Conservation (phyloP, 768 basidiomycete species). For the Lentinula boryana region DNA sequence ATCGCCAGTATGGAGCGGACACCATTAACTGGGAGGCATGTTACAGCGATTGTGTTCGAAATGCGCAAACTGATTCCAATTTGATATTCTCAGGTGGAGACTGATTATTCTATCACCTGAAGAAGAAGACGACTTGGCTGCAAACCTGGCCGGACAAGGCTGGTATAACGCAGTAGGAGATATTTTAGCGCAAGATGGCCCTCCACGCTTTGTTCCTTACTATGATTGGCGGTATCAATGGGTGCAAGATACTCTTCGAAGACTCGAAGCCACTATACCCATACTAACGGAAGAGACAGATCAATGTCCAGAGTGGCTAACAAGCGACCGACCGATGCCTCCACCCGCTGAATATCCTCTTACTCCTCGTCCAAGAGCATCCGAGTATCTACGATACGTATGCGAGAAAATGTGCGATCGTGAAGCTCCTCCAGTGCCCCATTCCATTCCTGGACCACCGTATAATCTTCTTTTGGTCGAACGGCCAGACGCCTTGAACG, state of each 20-base stretch:
- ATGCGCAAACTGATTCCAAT: not conserved
- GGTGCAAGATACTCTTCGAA: slow-evolving; percentile 75
- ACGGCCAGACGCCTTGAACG: slow-evolving; percentile 77
- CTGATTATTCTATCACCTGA: slow-evolving; percentile 87
- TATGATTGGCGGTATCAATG: slow-evolving; percentile 89
- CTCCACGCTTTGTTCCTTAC: slow-evolving; percentile 57
- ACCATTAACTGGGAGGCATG: slow-evolving; percentile 81
- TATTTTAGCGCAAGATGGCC: slow-evolving; percentile 63
- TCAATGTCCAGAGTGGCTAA: slow-evolving; percentile 50
- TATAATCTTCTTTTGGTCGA: slow-evolving; percentile 91
- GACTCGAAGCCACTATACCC: slow-evolving; percentile 72
- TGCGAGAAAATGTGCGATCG: slow-evolving; percentile 45
- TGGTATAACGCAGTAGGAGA: slow-evolving; percentile 84
- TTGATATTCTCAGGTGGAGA: slow-evolving; percentile 56
- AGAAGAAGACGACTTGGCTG: slow-evolving; percentile 87
- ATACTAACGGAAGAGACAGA: slow-evolving; percentile 55
- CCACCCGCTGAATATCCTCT: slow-evolving; percentile 82
- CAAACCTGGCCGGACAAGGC: slow-evolving; percentile 72
- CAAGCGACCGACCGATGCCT: slow-evolving; percentile 55
- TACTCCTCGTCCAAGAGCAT: slow-evolving; percentile 74
- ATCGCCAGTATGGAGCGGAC: slow-evolving; percentile 71
- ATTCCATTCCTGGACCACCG: slow-evolving; percentile 71
- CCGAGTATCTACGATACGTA: slow-evolving; percentile 60
- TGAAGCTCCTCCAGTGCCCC: slow-evolving; percentile 36
- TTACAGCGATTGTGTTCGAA: not conserved